Evolutionary conservation across 108 stramenopile genomes (phyloP).

Genomic region (Conticribra weissflogii): DNA sequence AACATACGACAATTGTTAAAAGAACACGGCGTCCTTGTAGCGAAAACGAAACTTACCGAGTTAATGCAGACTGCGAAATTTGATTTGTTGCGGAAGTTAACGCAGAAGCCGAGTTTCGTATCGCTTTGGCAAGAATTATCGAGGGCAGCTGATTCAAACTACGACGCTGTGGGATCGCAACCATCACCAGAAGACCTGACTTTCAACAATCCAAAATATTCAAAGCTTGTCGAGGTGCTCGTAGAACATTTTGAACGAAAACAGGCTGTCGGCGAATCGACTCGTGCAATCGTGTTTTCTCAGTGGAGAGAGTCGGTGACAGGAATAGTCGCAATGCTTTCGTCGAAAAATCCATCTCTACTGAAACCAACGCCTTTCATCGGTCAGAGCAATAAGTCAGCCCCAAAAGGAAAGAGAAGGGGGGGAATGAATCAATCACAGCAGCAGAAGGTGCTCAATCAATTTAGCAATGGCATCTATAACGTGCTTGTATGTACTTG

Average conservation of each 20-base stretch:
- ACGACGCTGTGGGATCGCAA: slow-evolving; percentile 3
- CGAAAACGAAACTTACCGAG: slow-evolving; percentile 46
- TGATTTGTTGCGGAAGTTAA: slow-evolving; percentile 29
- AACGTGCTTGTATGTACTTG: slow-evolving; percentile 95
- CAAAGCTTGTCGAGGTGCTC: slow-evolving; percentile 77
- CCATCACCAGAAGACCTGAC: slow-evolving; percentile 14
- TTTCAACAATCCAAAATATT: slow-evolving; percentile 79
- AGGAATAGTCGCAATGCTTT: slow-evolving; percentile 69
- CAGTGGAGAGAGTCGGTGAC: slow-evolving; percentile 80
- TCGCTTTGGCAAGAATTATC: slow-evolving; percentile 44
- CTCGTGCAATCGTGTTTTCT: slow-evolving; percentile 90
- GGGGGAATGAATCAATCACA: slow-evolving; percentile 86
- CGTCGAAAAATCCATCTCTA: slow-evolving; percentile 31
- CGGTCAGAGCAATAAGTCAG: slow-evolving; percentile 35
- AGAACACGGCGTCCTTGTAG: slow-evolving; percentile 60
- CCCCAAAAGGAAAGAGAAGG: slow-evolving; percentile 17
- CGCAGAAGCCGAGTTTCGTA: slow-evolving; percentile 47
- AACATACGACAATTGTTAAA: slow-evolving; percentile 50
- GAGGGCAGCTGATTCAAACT: slow-evolving; percentile 38
- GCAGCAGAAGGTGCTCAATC: slow-evolving; percentile 81
- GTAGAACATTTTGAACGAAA: slow-evolving; percentile 79
- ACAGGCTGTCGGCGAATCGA: slow-evolving; percentile 44
- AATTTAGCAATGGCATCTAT: slow-evolving; percentile 76
- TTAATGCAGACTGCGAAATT: slow-evolving; percentile 28
- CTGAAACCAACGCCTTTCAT: slow-evolving; percentile 78